phyloP scores from a whole-genome alignment of 83 land plant genomes.

The Isoetes engelmannii region DNA sequence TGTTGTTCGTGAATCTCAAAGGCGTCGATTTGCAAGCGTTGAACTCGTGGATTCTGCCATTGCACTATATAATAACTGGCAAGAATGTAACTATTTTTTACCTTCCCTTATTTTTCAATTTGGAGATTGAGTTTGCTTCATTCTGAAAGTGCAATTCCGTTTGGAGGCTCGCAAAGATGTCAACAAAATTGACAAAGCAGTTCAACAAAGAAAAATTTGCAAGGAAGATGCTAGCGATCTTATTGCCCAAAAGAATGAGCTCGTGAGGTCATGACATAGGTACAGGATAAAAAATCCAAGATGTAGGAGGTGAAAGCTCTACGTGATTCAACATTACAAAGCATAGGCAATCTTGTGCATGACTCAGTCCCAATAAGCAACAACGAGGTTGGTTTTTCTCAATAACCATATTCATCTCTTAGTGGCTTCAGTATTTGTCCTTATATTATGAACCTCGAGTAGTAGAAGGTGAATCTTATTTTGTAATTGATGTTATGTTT shows the following conservation, averaged over 20 bases:
- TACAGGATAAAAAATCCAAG: too few relatives aligned
- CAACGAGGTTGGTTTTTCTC: slow-evolving; percentile 57
- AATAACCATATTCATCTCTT: not conserved
- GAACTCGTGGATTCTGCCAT: slow-evolving; percentile 81
- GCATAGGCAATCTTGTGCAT: slow-evolving; percentile 87
- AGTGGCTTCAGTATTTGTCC: too few relatives aligned
- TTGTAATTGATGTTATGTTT: too few relatives aligned
- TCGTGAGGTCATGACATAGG: slow-evolving; percentile 14
- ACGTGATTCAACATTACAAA: slow-evolving; percentile 48
- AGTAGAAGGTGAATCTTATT: too few relatives aligned
- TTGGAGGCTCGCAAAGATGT: slow-evolving; percentile 49
- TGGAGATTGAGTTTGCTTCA: not conserved
- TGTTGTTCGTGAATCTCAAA: slow-evolving; percentile 75
- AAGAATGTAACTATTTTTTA: slow-evolving; percentile 38
- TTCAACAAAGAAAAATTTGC: slow-evolving; percentile 48
- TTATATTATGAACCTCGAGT: too few relatives aligned
- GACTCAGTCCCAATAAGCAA: slow-evolving; percentile 76
- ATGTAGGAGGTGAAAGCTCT: slow-evolving; percentile 32
- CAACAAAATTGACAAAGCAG: slow-evolving; percentile 59
- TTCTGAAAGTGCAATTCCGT: slow-evolving; percentile 53
- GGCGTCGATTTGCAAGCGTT: slow-evolving; percentile 68
- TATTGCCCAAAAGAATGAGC: slow-evolving; percentile 45
- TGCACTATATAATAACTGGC: slow-evolving; percentile 63
- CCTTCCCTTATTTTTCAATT: too few relatives aligned
- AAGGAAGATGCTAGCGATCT: slow-evolving; percentile 52